Base-by-base conservation (phyloP, 2,329 filamentous ascomycete genomes). In the Cladophialophora exuberans region DNA sequence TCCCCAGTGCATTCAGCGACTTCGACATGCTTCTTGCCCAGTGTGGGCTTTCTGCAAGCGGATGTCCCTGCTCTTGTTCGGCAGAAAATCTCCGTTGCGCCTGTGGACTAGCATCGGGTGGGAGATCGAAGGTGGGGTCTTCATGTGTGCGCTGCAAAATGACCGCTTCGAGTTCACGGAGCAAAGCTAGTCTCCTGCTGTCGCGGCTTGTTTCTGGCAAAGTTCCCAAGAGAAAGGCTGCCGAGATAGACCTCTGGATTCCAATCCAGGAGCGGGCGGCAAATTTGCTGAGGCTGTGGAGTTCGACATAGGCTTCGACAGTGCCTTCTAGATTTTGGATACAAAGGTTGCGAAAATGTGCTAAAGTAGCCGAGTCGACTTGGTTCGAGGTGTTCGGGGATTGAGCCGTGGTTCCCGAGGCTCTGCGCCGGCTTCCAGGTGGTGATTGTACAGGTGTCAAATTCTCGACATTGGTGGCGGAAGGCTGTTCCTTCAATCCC, bases 271-370 rank as follows among this genome's bases (percentile, higher is more conserved):
- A 76, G 9, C 76, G 72, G 13, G 74, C 69, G 1, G 72, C 75
- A 42, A 75, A 72, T 2, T 70, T 69, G 54, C 70, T 75, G 43
- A 73, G 66, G 6, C 68, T 65, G 51, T 76, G 70, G 53, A 86
- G 70, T 47, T 84, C 83, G 2, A 85, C 76, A 65, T 84, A 86
- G 0, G 81, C 80, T 63, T 84, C 81, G 9, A 85, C 80, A 0
- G 81, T 82, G 4, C 64, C 75, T 61, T 80, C 77, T 3, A 85
- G 70, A 59, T 78, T 81, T 43, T 78, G 73, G 30, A 85, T 73
- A 62, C 82, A 85, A 53, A 79, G 77, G 48, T 76, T 75, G 38
- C 79, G 77, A 65, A 84, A 69, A 28, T 64, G 66, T 11, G 35
- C 39, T 25, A 50, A 35, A 5, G 58, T 26, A 2, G 49, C 31